A percentile compares a stretch with the other conserved stretches of the same genome.
These are phyloP conservation scores for Triglochin maritima DNA, from an alignment of 106 monocot genomes.

Conservation along the genomic window DNA sequence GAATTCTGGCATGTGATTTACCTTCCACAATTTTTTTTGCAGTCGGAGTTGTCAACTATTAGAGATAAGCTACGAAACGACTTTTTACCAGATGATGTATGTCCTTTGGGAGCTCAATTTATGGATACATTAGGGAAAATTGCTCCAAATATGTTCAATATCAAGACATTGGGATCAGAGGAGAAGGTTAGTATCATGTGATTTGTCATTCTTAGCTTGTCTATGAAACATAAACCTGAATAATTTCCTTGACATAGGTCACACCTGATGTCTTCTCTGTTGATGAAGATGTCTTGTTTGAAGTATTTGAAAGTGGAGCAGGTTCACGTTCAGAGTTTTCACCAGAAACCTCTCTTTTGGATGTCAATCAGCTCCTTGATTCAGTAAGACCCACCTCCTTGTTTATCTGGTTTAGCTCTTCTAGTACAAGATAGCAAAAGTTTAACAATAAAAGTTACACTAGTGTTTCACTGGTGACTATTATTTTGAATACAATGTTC, in stretches of 20 bases:
- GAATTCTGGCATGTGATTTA: background rate
- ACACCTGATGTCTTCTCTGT: slow-evolving; percentile 16
- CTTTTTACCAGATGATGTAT: slow-evolving; percentile 58
- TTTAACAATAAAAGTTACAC: too few species aligned
- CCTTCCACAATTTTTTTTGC: slow-evolving; percentile 10
- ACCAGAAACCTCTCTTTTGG: slow-evolving; percentile 31
- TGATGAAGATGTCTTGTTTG: slow-evolving; percentile 57
- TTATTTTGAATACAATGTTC: too few species aligned
- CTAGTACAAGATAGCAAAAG: too few species aligned
- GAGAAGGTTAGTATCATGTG: slow-evolving; percentile 18
- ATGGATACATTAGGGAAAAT: slow-evolving; percentile 25
- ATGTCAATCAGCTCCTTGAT: slow-evolving; percentile 80
- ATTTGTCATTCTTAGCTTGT: background rate
- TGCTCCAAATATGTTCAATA: slow-evolving; percentile 11
- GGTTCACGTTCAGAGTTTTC: slow-evolving; percentile 18
- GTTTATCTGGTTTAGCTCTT: too few species aligned
- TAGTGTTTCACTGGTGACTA: too few species aligned
- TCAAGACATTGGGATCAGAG: slow-evolving; percentile 7
- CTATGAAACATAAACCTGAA: background rate
- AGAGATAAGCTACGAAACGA: slow-evolving; percentile 42
- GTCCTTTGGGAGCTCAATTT: slow-evolving; percentile 58
- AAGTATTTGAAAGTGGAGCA: slow-evolving; percentile 36
- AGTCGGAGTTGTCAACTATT: slow-evolving; percentile 44
- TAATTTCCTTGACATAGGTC: slow-evolving; percentile 28
- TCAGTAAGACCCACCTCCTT: slow-evolving; percentile 28